Conservation (phyloP, 371 early-diverging fungal species). For the Rhizopus stolonifer region DNA sequence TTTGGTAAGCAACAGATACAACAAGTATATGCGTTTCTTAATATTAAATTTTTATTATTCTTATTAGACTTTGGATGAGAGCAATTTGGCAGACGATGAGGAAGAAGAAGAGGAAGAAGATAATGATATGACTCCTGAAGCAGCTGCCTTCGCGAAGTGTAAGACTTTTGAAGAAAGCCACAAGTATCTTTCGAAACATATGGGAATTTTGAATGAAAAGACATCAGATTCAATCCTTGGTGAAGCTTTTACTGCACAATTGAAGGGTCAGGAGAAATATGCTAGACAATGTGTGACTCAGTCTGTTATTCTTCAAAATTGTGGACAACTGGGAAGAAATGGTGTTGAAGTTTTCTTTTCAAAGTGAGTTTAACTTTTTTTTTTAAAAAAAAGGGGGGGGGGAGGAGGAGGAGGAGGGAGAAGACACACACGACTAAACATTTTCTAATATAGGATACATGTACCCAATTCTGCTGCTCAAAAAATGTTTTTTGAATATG, state of each 20-base stretch:
- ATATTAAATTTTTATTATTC: background rate
- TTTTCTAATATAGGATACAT: constrained; percentile 32
- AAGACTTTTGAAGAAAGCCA: constrained; percentile 67
- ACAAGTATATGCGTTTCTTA: background rate
- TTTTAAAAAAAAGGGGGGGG: too few relatives aligned
- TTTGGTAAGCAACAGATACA: constrained; percentile 31
- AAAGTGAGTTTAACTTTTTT: constrained; percentile 46
- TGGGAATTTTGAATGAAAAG: constrained; percentile 66
- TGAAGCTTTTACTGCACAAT: constrained; percentile 80
- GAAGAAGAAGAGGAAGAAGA: constrained; percentile 59
- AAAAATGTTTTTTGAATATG: constrained; percentile 83
- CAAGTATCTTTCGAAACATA: constrained; percentile 67
- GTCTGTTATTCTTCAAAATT: constrained; percentile 80
- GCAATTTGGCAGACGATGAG: constrained; percentile 32
- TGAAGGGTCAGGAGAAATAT: constrained; percentile 64
- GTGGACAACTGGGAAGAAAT: constrained; percentile 77
- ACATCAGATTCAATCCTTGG: constrained; percentile 85
- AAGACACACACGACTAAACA: background rate
- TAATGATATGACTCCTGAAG: constrained; percentile 60
- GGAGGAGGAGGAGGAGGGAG: too few relatives aligned
- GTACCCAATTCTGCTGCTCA: constrained; percentile 56
- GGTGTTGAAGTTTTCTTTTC: constrained; percentile 87
- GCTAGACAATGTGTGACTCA: constrained; percentile 83
- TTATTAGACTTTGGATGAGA: constrained; percentile 1
- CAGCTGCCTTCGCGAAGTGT: constrained; percentile 61